phyloP scores from a whole-genome alignment of 257 asterid genomes.

The Misopates orontium region DNA sequence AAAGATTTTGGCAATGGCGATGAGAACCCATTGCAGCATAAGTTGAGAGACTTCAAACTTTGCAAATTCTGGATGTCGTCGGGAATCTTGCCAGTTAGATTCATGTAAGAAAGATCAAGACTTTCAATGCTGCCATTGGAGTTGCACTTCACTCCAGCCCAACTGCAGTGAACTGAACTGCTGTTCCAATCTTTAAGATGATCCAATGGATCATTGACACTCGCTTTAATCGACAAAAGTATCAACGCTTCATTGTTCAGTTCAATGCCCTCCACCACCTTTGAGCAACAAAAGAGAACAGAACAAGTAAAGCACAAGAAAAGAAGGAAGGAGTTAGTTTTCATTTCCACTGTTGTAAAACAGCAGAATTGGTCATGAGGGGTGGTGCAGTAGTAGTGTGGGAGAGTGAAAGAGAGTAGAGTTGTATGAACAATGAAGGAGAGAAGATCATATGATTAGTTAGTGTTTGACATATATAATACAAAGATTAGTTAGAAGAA shows the following conservation, averaged over 20 bases:
- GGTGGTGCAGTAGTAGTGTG: constrained; percentile 27
- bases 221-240: constrained; percentile 48
- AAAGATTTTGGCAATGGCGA: constrained; percentile 58
- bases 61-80: constrained; percentile 44
- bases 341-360: constrained; percentile 24
- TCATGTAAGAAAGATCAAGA: constrained; percentile 63
- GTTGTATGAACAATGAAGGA: constrained; percentile 30
- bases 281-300: constrained; percentile 24
- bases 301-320: constrained; percentile 28
- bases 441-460: constrained; percentile 34
- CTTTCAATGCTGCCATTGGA: constrained; percentile 44
- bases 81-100: constrained; percentile 57
- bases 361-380: constrained; percentile 31
- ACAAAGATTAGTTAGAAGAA: constrained; percentile 19
- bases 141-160: constrained; percentile 68
- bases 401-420: constrained; percentile 15
- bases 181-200: constrained; percentile 55
- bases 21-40: constrained; percentile 63
- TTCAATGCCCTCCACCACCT: constrained; percentile 23
- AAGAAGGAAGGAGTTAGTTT: constrained; percentile 30
- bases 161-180: constrained; percentile 47
- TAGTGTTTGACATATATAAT: constrained; percentile 28
- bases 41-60: constrained; percentile 37
- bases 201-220: constrained; percentile 53
- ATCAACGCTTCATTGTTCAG: constrained; percentile 37